Percentiles rank a stretch among this genome's conserved stretches.
phyloP scores from a whole-genome alignment of 805 yeast species.

The Candida easanensis region DNA sequence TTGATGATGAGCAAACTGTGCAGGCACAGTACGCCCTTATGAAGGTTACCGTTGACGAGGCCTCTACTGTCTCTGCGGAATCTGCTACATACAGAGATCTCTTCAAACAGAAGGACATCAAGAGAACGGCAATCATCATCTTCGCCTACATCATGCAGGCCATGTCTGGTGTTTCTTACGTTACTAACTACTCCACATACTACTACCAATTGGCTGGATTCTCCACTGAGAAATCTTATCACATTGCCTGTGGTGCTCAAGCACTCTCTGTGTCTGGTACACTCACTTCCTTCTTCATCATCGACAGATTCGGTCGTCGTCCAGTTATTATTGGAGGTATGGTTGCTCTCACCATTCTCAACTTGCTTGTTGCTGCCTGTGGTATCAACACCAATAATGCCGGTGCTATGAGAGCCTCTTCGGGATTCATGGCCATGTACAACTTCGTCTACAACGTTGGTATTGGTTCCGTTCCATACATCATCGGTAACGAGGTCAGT shows the following conservation, averaged over 20 bases:
- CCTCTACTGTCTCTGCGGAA: slow-evolving; percentile 25
- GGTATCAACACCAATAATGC: slow-evolving; percentile 17
- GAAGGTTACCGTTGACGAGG: slow-evolving; percentile 28
- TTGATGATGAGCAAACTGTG: slow-evolving; percentile 17
- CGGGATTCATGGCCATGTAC: slow-evolving; percentile 29
- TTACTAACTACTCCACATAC: slow-evolving; percentile 44
- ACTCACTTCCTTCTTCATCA: slow-evolving; percentile 29
- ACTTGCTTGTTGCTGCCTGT: slow-evolving; percentile 27
- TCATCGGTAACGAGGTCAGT: slow-evolving; percentile 36
- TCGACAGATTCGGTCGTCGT: slow-evolving; percentile 32
- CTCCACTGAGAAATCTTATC: slow-evolving; percentile 37
- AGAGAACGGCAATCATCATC: slow-evolving; percentile 38
- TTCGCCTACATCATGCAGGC: slow-evolving; percentile 39
- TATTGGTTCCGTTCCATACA: slow-evolving; percentile 37
- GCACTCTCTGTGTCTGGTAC: slow-evolving; percentile 31
- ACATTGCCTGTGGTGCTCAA: slow-evolving; percentile 31
- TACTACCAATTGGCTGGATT: slow-evolving; percentile 46
- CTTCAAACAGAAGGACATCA: slow-evolving; percentile 39
- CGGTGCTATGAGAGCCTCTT: slow-evolving; percentile 21
- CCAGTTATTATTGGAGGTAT: slow-evolving; percentile 30
- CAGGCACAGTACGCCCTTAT: slow-evolving; percentile 32
- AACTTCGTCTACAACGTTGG: slow-evolving; percentile 33
- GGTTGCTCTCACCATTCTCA: slow-evolving; percentile 23
- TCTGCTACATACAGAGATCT: slow-evolving; percentile 36
- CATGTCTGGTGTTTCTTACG: slow-evolving; percentile 42